Base-by-base conservation (phyloP, 441 rosid species). In the Manihot esculenta region DNA sequence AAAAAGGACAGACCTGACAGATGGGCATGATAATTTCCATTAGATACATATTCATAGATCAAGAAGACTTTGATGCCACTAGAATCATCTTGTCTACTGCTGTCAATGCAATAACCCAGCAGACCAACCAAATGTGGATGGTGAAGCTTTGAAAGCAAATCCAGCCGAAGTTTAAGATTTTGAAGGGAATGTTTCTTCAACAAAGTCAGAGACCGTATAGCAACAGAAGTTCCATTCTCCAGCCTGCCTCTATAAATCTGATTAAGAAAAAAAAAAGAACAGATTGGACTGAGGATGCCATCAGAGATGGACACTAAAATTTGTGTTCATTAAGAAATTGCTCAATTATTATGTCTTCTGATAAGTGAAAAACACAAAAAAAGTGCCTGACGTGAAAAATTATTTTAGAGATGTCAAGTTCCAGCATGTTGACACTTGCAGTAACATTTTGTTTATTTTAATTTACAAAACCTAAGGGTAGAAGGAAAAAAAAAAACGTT, bases 121-220 rank as follows among this genome's bases (percentile, higher is more conserved):
- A 92, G 84, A 79, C 81, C 79, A 65, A 94, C 97, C 76, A 94
- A 84, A 81, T 94, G 89, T 78, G 97, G 94, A 82, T 94, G 99
- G 55, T 87, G 91, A 74, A 94, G 89, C 87, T 90, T 94, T 44
- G 93, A 82, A 58, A 94, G 82, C 69, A 88, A 85, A 72, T 90
- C 97, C 61, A 94, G 71, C 71, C 87, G 89, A 72, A 79, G 78
- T 80, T 81, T 88, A 62, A 94, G 88, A 76, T 82, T 90, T 69
- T 90, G 93, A 79, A 84, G 82, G 10, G 96, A 87, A 71, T 82
- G 80, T 80, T 84, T 94, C 77, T 81, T 94, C 76, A 80, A 74
- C 63, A 85, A 84, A 71, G 84, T 71, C 56, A 90, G 67, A 47
- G 86, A 86, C 69, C 97, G 81, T 72, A 94, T 82, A 48, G 89